These are phyloP conservation scores for Cyberlindnera subsufficiens DNA, from an alignment of 805 yeast species.

Conservation along the genomic window DNA sequence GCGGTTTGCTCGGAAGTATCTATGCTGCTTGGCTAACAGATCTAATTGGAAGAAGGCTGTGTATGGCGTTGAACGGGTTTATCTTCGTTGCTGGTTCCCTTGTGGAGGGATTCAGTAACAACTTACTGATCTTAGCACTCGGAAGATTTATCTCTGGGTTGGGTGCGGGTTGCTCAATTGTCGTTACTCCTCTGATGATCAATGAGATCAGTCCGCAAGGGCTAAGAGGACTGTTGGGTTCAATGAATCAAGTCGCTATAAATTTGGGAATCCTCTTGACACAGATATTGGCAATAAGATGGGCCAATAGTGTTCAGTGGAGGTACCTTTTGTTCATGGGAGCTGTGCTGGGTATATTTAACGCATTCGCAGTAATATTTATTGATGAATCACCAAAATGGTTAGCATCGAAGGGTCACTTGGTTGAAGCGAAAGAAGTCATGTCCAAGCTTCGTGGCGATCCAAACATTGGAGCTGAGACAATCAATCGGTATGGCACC, in stretches of 20 bases:
- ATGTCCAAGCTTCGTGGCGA: slow-evolving; percentile 31
- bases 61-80: slow-evolving; percentile 45
- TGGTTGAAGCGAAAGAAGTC: slow-evolving; percentile 35
- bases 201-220: slow-evolving; percentile 72
- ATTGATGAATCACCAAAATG: slow-evolving; percentile 82
- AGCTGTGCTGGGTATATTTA: slow-evolving; percentile 42
- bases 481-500: slow-evolving; percentile 6
- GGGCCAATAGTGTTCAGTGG: slow-evolving; percentile 70
- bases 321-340: slow-evolving; percentile 64
- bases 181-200: slow-evolving; percentile 76
- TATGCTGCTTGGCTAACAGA: slow-evolving; percentile 64
- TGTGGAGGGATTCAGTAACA: slow-evolving; percentile 45
- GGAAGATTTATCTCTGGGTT: slow-evolving; percentile 81
- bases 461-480: slow-evolving; percentile 15
- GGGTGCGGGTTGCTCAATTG: slow-evolving; percentile 85
- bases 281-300: slow-evolving; percentile 64
- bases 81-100: slow-evolving; percentile 58
- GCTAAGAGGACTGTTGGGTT: slow-evolving; percentile 73
- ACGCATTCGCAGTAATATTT: slow-evolving; percentile 37
- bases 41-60: slow-evolving; percentile 52
- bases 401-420: slow-evolving; percentile 48
- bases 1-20: slow-evolving; percentile 75
- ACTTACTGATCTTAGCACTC: slow-evolving; percentile 37
- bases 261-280: slow-evolving; percentile 81
- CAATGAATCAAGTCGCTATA: slow-evolving; percentile 83